These are phyloP conservation scores for Schizothecium vesticola DNA, from an alignment of 495 filamentous ascomycete species.

Conservation along the genomic window DNA sequence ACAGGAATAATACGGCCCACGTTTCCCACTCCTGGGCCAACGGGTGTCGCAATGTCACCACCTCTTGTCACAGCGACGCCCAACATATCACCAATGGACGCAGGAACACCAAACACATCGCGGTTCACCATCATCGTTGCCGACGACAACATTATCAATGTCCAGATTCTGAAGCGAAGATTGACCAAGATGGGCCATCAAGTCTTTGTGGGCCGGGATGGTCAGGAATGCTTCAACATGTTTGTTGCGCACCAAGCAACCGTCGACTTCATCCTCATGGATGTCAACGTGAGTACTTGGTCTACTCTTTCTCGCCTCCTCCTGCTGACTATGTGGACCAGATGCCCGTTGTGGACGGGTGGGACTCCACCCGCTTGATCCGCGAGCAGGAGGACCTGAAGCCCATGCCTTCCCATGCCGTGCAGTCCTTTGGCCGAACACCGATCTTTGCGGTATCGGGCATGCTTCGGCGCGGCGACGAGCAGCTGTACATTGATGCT, in stretches of 20 bases:
- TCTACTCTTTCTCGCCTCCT: background rate
- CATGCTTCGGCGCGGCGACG: constrained; percentile 21
- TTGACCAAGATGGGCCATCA: constrained; percentile 66
- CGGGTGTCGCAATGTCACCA: constrained; percentile 7
- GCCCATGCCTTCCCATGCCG: constrained; percentile 16
- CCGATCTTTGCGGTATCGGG: constrained; percentile 21
- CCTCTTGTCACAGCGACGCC: constrained; percentile 15
- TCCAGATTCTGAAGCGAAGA: constrained; percentile 69
- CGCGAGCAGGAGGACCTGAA: constrained; percentile 12
- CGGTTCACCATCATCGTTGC: constrained; percentile 64
- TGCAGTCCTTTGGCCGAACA: constrained; percentile 17
- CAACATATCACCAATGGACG: constrained; percentile 11
- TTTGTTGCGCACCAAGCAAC: constrained; percentile 37
- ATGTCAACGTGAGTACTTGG: constrained; percentile 18
- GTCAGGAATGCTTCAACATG: constrained; percentile 65
- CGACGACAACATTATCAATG: constrained; percentile 81
- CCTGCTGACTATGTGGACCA: background rate
- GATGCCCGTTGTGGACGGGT: constrained; percentile 25
- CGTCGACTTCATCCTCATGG: constrained; percentile 23
- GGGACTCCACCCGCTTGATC: constrained; percentile 16
- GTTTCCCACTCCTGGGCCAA: constrained; percentile 3
- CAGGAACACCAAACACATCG: constrained; percentile 17
- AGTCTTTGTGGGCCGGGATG: constrained; percentile 66
- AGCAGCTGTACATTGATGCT: constrained; percentile 9
- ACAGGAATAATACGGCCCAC: background rate